Conservation (phyloP, 495 filamentous ascomycete genomes). For the Apodospora peruviana region DNA sequence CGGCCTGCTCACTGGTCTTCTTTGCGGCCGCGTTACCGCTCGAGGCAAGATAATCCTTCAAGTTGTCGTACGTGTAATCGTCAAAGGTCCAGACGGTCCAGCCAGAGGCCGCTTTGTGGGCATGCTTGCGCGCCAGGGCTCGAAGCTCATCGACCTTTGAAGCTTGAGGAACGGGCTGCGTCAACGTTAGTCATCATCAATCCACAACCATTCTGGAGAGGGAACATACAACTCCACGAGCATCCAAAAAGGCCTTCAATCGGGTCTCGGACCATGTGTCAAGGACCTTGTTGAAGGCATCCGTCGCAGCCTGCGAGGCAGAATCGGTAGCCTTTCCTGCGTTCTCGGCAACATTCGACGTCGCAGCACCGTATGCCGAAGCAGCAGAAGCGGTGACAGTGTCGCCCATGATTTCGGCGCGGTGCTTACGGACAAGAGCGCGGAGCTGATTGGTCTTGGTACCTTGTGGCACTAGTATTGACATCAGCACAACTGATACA, state of each 20-base stretch:
- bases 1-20: conserved; percentile 59
- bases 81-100: conserved; percentile 82
- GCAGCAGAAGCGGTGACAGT: conserved; percentile 56
- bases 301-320: conserved; percentile 55
- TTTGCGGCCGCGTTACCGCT: conserved; percentile 57
- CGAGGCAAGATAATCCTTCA: conserved; percentile 63
- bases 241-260: conserved; percentile 73
- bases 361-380: conserved; percentile 72
- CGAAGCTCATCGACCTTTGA: conserved; percentile 76
- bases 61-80: conserved; percentile 71
- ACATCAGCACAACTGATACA: no score
- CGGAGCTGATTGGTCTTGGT: conserved; percentile 83
- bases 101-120: conserved; percentile 65
- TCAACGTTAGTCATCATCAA: conserved; percentile 27
- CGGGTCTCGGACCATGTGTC: conserved; percentile 63
- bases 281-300: conserved; percentile 61
- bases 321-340: conserved; percentile 72
- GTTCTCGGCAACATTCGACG: conserved; percentile 72
- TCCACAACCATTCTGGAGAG: no score
- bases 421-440: conserved; percentile 87
- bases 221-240: conserved; percentile 43
- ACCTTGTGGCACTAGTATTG: conserved; percentile 89
- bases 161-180: conserved; percentile 65
- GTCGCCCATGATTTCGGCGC: conserved; percentile 65
- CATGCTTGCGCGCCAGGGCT: conserved; percentile 64